A percentile compares a stretch with the other conserved stretches of the same genome.
Conservation (phyloP, 2,329 filamentous ascomycete genomes). For the Pseudopyricularia cyperi region DNA sequence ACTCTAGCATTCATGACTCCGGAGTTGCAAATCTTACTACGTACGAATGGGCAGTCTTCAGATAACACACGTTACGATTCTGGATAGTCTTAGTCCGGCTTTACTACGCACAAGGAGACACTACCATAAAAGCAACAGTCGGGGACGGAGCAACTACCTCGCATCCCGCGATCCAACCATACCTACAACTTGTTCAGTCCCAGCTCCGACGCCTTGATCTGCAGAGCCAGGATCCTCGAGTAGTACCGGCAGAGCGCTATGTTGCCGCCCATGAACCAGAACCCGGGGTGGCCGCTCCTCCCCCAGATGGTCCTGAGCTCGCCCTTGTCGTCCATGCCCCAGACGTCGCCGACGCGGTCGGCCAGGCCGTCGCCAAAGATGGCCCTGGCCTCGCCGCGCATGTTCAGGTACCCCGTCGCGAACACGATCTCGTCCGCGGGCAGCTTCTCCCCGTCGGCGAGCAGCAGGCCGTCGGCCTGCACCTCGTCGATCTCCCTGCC, state of each 20-base stretch:
- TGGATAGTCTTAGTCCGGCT: too few species aligned
- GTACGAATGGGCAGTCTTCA: too few species aligned
- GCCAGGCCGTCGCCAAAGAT: conserved; percentile 51
- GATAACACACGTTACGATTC: too few species aligned
- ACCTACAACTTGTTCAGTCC: conserved; percentile 6
- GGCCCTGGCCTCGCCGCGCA: conserved; percentile 45
- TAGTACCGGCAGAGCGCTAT: conserved; percentile 48
- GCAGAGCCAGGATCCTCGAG: conserved; percentile 37
- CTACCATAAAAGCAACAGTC: too few species aligned
- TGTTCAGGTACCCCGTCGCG: conserved; percentile 49
- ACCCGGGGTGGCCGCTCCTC: conserved; percentile 45
- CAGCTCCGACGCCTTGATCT: conserved; percentile 32
- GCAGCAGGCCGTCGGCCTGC: conserved; percentile 21
- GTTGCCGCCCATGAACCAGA: conserved; percentile 56
- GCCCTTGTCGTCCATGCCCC: conserved; percentile 44
- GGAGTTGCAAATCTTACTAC: too few species aligned
- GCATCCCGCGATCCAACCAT: too few species aligned
- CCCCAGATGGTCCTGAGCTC: conserved; percentile 47
- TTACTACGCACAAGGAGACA: too few species aligned
- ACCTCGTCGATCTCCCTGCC: conserved; percentile 35
- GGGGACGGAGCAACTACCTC: too few species aligned
- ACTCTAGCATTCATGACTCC: too few species aligned
- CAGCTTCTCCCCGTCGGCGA: conserved; percentile 35
- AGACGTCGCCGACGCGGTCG: conserved; percentile 42
- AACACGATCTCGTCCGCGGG: conserved; percentile 44